Evolutionary conservation across 2,329 filamentous ascomycete genomes (phyloP), one percentile per base, ranked within the genome.

Genomic region (Trematosphaeria pertusa): DNA sequence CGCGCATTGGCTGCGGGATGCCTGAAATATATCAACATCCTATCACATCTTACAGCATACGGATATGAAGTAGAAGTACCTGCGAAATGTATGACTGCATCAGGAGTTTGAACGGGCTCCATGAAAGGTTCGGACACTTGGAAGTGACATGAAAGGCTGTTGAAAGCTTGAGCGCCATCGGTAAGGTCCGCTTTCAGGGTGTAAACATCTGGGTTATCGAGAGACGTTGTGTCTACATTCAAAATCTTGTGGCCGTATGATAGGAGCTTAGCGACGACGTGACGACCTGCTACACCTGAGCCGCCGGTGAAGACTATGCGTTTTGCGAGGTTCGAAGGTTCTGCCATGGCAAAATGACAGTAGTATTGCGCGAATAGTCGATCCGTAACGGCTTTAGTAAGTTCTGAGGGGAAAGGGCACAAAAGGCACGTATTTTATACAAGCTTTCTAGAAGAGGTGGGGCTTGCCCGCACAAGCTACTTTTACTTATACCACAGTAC

Each of bases 71-170:
- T 15, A 33, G 15, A 42, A 35, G n/a, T 80, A 82, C 61, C 60
- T 24, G 78, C 81, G 42, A 85, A 81, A 61, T 87, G 83, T 37
- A 86, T 81, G 26, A 87, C 78, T 1, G 80, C 83, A 56, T 85
- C 81, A 0, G 83, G 82, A 7, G 10, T 73, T 65, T 54, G 50
- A 24, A 64, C 41, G 15, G 54, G 48, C 2, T 67, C 62, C 30
- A 70, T 73, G 12, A 71, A 72, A 37, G 72, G 50, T 50, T 73
- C 69, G 31, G 73, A 65, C 54, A 81, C 73, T 51, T 76, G 68
- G 62, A 83, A 84, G 55, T 85, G 81, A 1, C 77, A 80, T 8
- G 76, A 78, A 9, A 83, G 61, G 18, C 78, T 79, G 48, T 79
- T 81, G 70, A 79, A 82, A 37, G 80, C 79, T 62, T 83, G 79